Conservation (phyloP, 2,329 filamentous ascomycete genomes). For the Aspergillus calidoustus region DNA sequence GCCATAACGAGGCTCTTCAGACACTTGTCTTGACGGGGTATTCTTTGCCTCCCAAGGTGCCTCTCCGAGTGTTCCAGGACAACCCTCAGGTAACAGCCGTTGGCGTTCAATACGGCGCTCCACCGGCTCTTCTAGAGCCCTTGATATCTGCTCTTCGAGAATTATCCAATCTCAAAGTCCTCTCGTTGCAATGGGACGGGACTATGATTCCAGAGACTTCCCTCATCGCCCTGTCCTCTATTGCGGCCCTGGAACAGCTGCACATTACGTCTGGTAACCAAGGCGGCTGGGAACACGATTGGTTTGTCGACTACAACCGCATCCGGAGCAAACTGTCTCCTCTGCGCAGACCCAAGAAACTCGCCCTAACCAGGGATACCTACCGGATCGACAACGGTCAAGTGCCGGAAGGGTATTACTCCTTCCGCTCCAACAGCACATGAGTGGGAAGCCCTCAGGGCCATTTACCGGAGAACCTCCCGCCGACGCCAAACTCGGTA, state of each 20-base stretch:
- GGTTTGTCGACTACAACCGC: background rate
- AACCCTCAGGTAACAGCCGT: background rate
- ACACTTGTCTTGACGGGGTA: background rate
- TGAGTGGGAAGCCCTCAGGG: background rate
- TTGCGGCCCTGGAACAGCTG: background rate
- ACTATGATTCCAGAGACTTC: background rate
- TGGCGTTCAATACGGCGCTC: background rate
- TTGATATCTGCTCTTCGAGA: background rate
- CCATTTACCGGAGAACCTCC: background rate
- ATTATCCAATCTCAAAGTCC: background rate
- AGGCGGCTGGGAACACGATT: background rate
- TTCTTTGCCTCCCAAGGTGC: background rate
- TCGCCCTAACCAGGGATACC: background rate
- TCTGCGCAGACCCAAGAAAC: background rate
- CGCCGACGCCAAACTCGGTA: background rate
- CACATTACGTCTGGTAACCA: background rate
- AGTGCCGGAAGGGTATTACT: background rate
- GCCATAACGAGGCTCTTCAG: background rate
- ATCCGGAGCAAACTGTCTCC: background rate
- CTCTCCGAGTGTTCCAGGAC: background rate
- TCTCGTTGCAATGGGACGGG: background rate
- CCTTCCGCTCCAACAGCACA: background rate
- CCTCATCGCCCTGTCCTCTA: background rate
- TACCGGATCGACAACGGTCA: background rate
- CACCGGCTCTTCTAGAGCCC: background rate